These are phyloP conservation scores for Chaetothyriales sp. DNA, from an alignment of 2,329 filamentous ascomycete species.

Conservation along the genomic window DNA sequence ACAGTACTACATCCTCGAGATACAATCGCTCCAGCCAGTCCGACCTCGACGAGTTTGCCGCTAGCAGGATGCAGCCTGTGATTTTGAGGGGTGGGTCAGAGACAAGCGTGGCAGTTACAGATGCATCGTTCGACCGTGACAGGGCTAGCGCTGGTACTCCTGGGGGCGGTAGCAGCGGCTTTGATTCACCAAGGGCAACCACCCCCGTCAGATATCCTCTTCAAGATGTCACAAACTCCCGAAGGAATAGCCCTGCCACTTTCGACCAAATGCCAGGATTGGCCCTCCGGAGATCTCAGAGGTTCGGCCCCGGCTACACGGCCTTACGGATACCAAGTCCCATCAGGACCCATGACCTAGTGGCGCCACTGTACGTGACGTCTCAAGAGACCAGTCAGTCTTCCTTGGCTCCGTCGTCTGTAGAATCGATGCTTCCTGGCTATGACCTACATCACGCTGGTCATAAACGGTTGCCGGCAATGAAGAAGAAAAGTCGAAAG, in stretches of 20 bases:
- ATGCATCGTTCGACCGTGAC: neutral
- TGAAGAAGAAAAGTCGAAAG: slow-evolving; percentile 13
- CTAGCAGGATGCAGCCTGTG: slow-evolving; percentile 36
- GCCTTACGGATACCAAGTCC: slow-evolving; percentile 12
- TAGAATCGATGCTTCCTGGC: slow-evolving; percentile 9
- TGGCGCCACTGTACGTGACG: slow-evolving; percentile 8
- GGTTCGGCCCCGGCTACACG: slow-evolving; percentile 10
- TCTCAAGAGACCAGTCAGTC: slow-evolving; percentile 14
- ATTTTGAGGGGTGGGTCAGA: slow-evolving; percentile 32
- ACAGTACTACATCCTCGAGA: slow-evolving; percentile 25
- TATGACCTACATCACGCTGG: slow-evolving; percentile 8
- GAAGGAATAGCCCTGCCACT: neutral
- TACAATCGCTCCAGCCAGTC: slow-evolving; percentile 22
- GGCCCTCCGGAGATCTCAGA: slow-evolving; percentile 15
- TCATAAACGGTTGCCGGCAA: slow-evolving; percentile 4
- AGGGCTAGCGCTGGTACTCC: neutral
- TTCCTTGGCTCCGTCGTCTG: slow-evolving; percentile 9
- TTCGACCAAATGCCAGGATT: slow-evolving; percentile 5
- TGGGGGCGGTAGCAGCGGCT: neutral
- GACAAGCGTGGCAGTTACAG: slow-evolving; percentile 21
- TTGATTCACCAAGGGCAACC: neutral
- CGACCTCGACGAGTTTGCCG: slow-evolving; percentile 36
- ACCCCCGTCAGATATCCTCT: neutral
- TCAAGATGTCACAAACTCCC: neutral
- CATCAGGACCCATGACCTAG: slow-evolving; percentile 12